A percentile compares a stretch with the other conserved stretches of the same genome.
Evolutionary conservation across 495 filamentous ascomycete species (phyloP).

Genomic region (Penicillium pancosmium): DNA sequence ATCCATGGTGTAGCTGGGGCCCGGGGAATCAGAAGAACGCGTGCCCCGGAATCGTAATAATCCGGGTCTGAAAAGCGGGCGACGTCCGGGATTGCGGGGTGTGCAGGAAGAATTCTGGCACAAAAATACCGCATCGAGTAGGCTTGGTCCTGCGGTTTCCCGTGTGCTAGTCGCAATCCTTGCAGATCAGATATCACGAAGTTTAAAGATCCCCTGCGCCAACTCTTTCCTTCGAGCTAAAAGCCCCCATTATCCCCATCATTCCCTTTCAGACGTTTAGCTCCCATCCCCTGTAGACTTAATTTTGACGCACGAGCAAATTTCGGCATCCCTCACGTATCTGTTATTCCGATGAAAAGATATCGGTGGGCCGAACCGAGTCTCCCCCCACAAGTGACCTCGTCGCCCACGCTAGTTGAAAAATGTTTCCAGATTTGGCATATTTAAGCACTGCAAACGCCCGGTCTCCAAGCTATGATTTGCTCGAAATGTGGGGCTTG

Average conservation of each 20-base stretch:
- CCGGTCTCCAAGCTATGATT: not conserved
- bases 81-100: slow-evolving; percentile 19
- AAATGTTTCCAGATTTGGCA: slow-evolving; percentile 12
- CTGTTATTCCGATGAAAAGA: slow-evolving; percentile 3
- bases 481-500: not conserved
- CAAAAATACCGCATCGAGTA: slow-evolving; percentile 13
- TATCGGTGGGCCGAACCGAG: slow-evolving; percentile 14
- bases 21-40: slow-evolving; percentile 9
- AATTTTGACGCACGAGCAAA: not conserved
- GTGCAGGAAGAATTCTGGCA: slow-evolving; percentile 3
- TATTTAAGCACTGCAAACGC: slow-evolving; percentile 10
- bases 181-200: not conserved
- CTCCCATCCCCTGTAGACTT: not conserved
- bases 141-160: not conserved
- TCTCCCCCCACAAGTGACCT: slow-evolving; percentile 1
- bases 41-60: slow-evolving; percentile 16
- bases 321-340: not conserved
- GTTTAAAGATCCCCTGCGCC: not conserved
- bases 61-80: slow-evolving; percentile 9
- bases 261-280: too few relatives aligned
- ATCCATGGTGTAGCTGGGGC: slow-evolving; percentile 11
- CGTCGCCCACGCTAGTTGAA: slow-evolving; percentile 5
- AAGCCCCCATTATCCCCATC: too few relatives aligned
- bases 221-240: too few relatives aligned
- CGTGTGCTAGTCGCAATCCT: not conserved